These are phyloP conservation scores for Suillus brevipes DNA, from an alignment of 768 basidiomycete genomes.

Conservation along the genomic window DNA sequence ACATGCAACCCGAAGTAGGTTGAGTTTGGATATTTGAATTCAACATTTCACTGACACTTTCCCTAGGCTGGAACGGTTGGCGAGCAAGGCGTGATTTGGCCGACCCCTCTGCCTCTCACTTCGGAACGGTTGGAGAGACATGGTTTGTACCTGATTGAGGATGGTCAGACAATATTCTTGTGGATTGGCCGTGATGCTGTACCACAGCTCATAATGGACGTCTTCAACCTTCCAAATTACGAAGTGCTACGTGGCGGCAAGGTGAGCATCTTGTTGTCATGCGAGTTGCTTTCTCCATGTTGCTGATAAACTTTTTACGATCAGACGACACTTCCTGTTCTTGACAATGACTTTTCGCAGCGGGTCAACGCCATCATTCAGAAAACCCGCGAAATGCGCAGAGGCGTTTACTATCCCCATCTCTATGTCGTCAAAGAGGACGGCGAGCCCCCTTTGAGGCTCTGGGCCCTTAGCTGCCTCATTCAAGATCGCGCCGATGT, in stretches of 20 bases:
- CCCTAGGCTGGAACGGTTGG: conserved; percentile 85
- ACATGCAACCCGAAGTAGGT: conserved; percentile 87
- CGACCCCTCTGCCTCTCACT: conserved; percentile 84
- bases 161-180: conserved; percentile 96
- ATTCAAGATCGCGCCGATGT: conserved; percentile 96
- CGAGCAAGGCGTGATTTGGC: conserved; percentile 85
- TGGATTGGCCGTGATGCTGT: conserved; percentile 99
- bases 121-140: conserved; percentile 95
- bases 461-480: conserved; percentile 93
- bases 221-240: conserved; percentile 88
- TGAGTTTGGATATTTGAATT: background rate
- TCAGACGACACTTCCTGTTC: conserved; percentile 82
- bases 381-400: conserved; percentile 92
- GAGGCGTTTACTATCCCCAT: conserved; percentile 91
- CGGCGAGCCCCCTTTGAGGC: conserved; percentile 88
- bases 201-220: conserved; percentile 91
- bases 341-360: conserved; percentile 96
- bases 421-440: conserved; percentile 98
- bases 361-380: conserved; percentile 91
- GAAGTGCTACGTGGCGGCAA: conserved; percentile 92
- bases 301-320: conserved; percentile 7
- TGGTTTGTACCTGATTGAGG: conserved; percentile 95
- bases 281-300: background rate
- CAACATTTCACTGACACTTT: conserved; percentile 11
- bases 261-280: conserved; percentile 43